Conservation (phyloP, 306 rosid species). For the Geum urbanum region DNA sequence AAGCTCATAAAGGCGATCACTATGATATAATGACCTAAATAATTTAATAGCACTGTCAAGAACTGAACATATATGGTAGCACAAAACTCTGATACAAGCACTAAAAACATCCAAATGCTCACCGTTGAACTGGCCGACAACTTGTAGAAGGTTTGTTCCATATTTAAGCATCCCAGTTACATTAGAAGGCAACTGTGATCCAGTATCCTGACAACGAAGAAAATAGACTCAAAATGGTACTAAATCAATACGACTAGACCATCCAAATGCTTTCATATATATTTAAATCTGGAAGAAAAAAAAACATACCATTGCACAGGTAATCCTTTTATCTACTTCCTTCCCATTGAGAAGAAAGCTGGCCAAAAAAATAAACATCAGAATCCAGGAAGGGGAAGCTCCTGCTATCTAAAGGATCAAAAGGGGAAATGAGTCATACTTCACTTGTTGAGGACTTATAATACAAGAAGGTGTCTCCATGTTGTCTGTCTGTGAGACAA, state of each 20-base stretch:
- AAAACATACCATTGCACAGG: conserved; percentile 49
- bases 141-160: conserved; percentile 92
- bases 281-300: conserved; percentile 16
- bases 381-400: conserved; percentile 19
- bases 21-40: conserved; percentile 69
- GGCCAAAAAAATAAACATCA: conserved; percentile 34
- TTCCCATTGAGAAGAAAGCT: conserved; percentile 92
- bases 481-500: conserved; percentile 76
- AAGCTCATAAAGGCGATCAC: conserved; percentile 65
- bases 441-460: conserved; percentile 82
- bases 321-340: conserved; percentile 58
- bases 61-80: conserved; percentile 15
- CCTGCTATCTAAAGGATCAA: conserved; percentile 4
- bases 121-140: conserved; percentile 85
- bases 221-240: conserved; percentile 10
- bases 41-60: conserved; percentile 28
- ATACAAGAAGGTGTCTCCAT: conserved; percentile 77
- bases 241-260: conserved; percentile 24
- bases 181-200: conserved; percentile 82
- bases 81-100: conserved; percentile 27
- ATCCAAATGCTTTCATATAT: conserved; percentile 13
- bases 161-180: conserved; percentile 60
- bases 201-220: conserved; percentile 58
- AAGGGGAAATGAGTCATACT: conserved; percentile 41
- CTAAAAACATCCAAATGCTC: conserved; percentile 27